These are phyloP conservation scores for Marasmius sp. DNA, from an alignment of 1,284 basidiomycete genomes.

Conservation along the genomic window DNA sequence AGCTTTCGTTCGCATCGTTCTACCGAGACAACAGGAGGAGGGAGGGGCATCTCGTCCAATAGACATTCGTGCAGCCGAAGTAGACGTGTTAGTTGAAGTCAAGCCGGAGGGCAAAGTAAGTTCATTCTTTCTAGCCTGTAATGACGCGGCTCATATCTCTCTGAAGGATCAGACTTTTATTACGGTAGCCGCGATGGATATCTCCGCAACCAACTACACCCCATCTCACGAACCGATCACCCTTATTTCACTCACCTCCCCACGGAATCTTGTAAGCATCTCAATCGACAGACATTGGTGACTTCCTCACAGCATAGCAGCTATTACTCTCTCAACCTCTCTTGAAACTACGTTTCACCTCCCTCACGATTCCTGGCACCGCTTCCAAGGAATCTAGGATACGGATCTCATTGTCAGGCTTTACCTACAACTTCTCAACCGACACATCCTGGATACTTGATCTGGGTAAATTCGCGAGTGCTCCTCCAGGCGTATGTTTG, in stretches of 20 bases:
- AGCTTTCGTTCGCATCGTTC: constrained; percentile 36
- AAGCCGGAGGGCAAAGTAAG: constrained; percentile 70
- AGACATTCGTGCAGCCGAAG: constrained; percentile 59
- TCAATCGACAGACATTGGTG: background rate
- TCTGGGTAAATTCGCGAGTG: constrained; percentile 68
- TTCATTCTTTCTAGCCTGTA: constrained; percentile 2
- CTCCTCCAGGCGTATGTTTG: constrained; percentile 79
- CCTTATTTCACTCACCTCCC: constrained; percentile 50
- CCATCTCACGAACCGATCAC: constrained; percentile 33
- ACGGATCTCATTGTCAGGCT: constrained; percentile 61
- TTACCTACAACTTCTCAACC: constrained; percentile 65
- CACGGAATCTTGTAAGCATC: constrained; percentile 53
- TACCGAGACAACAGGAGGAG: constrained; percentile 29
- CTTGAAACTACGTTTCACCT: constrained; percentile 68
- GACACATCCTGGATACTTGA: constrained; percentile 70
- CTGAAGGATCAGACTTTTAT: constrained; percentile 70
- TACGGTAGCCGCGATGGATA: constrained; percentile 62
- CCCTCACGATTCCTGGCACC: constrained; percentile 63
- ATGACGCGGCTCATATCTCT: constrained; percentile 6
- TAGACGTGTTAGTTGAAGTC: constrained; percentile 65
- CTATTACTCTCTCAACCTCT: constrained; percentile 47
- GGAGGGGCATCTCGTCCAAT: constrained; percentile 40
- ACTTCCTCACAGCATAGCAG: constrained; percentile 30
- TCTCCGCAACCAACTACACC: constrained; percentile 51
- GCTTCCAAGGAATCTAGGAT: constrained; percentile 80